These are phyloP conservation scores for Anthracocystis panici-leucophaei DNA, from an alignment of 1,284 basidiomycete species.

Conservation along the genomic window DNA sequence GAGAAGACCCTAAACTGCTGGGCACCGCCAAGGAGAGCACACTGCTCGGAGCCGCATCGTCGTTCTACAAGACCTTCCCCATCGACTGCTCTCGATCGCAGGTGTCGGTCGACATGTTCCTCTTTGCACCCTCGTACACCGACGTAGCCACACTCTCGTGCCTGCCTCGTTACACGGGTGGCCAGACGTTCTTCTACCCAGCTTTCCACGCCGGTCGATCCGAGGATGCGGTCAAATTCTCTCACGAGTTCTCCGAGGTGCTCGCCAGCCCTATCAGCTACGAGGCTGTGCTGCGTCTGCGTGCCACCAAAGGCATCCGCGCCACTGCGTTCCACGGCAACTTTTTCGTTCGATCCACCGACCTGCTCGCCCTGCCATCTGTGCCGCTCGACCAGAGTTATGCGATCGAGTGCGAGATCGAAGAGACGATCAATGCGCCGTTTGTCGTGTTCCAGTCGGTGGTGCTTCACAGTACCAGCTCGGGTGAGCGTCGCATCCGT, in stretches of 20 bases:
- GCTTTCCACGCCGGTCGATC: slow-evolving; percentile 93
- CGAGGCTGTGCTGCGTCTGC: slow-evolving; percentile 97
- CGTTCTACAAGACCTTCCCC: slow-evolving; percentile 98
- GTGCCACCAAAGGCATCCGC: slow-evolving; percentile 84
- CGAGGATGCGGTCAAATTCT: slow-evolving; percentile 97
- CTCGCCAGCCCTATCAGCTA: slow-evolving; percentile 94
- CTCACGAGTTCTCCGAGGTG: slow-evolving; percentile 94
- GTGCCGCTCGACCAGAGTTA: slow-evolving; percentile 98
- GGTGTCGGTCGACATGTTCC: slow-evolving; percentile 99
- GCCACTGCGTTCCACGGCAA: slow-evolving; percentile 99
- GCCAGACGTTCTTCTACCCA: slow-evolving; percentile 98
- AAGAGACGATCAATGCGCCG: slow-evolving; percentile 90
- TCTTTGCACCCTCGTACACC: slow-evolving; percentile 91
- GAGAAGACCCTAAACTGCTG: slow-evolving; percentile 95
- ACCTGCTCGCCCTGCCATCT: slow-evolving; percentile 93
- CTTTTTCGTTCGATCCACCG: slow-evolving; percentile 98
- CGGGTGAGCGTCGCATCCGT: slow-evolving; percentile 94
- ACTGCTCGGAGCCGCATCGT: slow-evolving; percentile 74
- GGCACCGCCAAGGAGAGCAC: slow-evolving; percentile 86
- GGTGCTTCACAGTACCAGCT: slow-evolving; percentile 94
- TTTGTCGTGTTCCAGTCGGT: slow-evolving; percentile 97
- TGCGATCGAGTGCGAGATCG: slow-evolving; percentile 95
- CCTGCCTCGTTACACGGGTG: slow-evolving; percentile 96
- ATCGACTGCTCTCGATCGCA: slow-evolving; percentile 98
- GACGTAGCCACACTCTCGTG: slow-evolving; percentile 93